Percentiles rank a stretch among this genome's conserved stretches.
Evolutionary conservation across 1,284 basidiomycete genomes (phyloP).

Genomic region (Chondrostereum purpureum): DNA sequence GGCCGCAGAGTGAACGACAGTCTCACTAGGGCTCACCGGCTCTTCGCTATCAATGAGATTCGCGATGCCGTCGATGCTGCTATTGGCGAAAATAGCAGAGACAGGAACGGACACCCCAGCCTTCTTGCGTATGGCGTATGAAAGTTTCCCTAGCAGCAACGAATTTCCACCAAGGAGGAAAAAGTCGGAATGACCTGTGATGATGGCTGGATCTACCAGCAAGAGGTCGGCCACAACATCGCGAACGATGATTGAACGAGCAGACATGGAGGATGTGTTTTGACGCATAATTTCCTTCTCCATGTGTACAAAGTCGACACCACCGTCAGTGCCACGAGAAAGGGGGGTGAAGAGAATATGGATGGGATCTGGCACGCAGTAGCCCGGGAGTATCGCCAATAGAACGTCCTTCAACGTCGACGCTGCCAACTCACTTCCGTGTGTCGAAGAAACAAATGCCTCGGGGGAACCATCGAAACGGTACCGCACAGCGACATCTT

Average conservation of each 20-base stretch:
- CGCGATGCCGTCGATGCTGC: constrained; percentile 36
- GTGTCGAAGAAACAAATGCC: constrained; percentile 26
- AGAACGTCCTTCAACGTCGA: constrained; percentile 15
- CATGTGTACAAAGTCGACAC: constrained; percentile 30
- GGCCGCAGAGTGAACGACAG: not conserved
- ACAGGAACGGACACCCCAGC: constrained; percentile 30
- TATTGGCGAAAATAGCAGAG: constrained; percentile 33
- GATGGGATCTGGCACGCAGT: constrained; percentile 29
- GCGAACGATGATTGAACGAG: constrained; percentile 28
- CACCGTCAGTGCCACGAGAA: constrained; percentile 16
- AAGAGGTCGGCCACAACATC: constrained; percentile 36
- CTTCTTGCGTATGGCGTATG: constrained; percentile 34
- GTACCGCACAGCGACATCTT: constrained; percentile 39
- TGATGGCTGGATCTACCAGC: constrained; percentile 25
- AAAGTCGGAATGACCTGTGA: constrained; percentile 34
- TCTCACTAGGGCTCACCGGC: not conserved
- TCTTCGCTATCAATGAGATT: constrained; percentile 23
- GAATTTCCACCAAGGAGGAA: constrained; percentile 42
- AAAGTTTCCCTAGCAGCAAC: constrained; percentile 36
- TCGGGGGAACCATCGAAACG: constrained; percentile 27
- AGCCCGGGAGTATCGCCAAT: constrained; percentile 24
- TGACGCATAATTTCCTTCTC: constrained; percentile 22
- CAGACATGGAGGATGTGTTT: constrained; percentile 26
- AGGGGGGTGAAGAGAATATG: constrained; percentile 23
- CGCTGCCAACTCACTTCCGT: constrained; percentile 15